A percentile compares a stretch with the other conserved stretches of the same genome.
These are phyloP conservation scores for Periglandula ipomoeae DNA, from an alignment of 2,329 filamentous ascomycete species.

Conservation along the genomic window DNA sequence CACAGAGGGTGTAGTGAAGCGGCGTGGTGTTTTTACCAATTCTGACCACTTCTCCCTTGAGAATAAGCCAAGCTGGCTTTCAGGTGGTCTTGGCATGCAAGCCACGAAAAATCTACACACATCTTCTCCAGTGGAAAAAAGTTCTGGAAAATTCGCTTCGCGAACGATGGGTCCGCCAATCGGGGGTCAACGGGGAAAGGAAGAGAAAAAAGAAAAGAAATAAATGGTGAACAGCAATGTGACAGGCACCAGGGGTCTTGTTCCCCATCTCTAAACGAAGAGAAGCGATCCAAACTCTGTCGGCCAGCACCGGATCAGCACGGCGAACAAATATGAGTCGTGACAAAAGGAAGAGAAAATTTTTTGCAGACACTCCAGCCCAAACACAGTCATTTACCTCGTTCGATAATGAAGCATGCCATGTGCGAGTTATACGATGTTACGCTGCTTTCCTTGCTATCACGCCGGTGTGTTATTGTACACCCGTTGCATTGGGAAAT, in stretches of 20 bases:
- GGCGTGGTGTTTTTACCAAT: no score
- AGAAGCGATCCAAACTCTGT: no score
- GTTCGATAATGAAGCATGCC: not conserved
- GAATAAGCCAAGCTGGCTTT: not conserved
- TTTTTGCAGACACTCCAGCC: not conserved
- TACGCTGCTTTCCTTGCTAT: not conserved
- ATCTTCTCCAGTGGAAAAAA: not conserved
- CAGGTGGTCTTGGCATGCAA: not conserved
- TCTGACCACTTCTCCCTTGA: not conserved
- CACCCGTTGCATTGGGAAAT: not conserved
- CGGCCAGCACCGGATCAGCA: no score
- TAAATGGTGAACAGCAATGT: no score
- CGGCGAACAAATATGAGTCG: no score
- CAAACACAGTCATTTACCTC: not conserved
- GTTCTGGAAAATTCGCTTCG: not conserved
- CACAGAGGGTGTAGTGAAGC: no score
- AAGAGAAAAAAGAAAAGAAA: no score
- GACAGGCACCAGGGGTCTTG: no score
- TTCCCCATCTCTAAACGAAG: no score
- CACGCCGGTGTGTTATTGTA: not conserved
- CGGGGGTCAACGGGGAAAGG: not conserved
- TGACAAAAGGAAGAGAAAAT: not conserved
- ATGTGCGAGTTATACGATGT: not conserved
- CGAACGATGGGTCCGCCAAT: not conserved
- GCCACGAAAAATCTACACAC: not conserved